Base-by-base conservation (phyloP, 2,329 filamentous ascomycete species). In the Trichophyton mentagrophytes region DNA sequence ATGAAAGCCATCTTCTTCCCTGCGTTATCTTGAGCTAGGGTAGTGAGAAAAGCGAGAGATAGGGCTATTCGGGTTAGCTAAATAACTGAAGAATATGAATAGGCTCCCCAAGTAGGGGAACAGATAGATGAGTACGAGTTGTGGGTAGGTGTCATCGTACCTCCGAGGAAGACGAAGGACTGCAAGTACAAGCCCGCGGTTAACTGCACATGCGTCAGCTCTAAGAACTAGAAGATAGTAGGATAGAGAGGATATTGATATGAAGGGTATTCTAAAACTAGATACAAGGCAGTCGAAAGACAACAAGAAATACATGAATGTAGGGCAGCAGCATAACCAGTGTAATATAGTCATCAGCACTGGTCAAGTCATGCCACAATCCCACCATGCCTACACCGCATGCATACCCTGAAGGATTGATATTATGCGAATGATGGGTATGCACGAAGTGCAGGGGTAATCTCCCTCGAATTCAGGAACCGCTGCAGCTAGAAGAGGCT, bases 391-490 rank as follows among this genome's bases (percentile, higher is more conserved):
- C 85, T 78, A 80, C 82, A 85, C 80, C 81, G 79, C 83, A 79
- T 76, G 77, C 79, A 81, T 78, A 38, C 78, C 83, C 81, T 77
- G 72, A 76, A 69, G 69, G 72, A 77, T 77, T 74, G 76, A 80
- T 69, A 68, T 78, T 51, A 38, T 85, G 84, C 84, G 85, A 86
- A 87, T 85, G 80, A 84, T 77, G 80, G 80, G 78, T 76, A 77
- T 77, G 76, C 68, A 73, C 67, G 76, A 80, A 79, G 79, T 81
- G 81, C 79, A 83, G 82, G 85, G 86, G 84, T 82, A 78, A 83
- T 89, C 85, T 89, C 80, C 86, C 86, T 89, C 86, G 79, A 76
- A 85, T 88, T 78, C 85, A 89, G 86, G 86, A 89, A 89, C 86
- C 86, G 86, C 74, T 81, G 86, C 85, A 88, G 85, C 79, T 83